Conservation (phyloP, 345 rosid genomes). For the Rhodomyrtus tomentosa region DNA sequence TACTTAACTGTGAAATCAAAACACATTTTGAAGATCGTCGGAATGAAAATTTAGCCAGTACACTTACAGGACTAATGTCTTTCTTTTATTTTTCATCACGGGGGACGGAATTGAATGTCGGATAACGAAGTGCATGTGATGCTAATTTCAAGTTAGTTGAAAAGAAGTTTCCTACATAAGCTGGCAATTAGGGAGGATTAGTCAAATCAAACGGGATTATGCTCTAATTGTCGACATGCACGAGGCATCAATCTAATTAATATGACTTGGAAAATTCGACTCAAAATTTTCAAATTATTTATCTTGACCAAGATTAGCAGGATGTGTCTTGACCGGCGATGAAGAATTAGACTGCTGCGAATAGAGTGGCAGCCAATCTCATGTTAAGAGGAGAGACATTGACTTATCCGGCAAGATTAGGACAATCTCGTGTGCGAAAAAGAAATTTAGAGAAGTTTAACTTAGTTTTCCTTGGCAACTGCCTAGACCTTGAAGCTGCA, state of each 20-base stretch:
- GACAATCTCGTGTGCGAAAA: neutral
- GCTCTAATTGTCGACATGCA: neutral
- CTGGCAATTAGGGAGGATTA: neutral
- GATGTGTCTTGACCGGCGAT: neutral
- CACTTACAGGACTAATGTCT: too few relatives aligned
- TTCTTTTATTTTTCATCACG: neutral
- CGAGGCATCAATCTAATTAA: neutral
- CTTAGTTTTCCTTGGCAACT: neutral
- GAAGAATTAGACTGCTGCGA: neutral
- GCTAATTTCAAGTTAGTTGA: neutral
- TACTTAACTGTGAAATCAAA: neutral
- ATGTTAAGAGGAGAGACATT: neutral
- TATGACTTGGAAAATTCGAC: neutral
- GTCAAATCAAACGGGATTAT: neutral
- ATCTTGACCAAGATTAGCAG: neutral
- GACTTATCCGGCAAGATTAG: neutral
- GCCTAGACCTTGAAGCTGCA: neutral
- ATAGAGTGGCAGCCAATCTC: neutral
- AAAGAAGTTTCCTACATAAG: neutral
- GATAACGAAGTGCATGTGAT: neutral
- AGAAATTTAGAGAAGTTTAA: neutral
- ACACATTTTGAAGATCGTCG: neutral
- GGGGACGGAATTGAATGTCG: neutral
- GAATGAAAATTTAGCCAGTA: too few relatives aligned
- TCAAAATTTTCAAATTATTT: neutral